Evolutionary conservation across 768 basidiomycete genomes (phyloP).

Genomic region (Favolaschia claudopus): DNA sequence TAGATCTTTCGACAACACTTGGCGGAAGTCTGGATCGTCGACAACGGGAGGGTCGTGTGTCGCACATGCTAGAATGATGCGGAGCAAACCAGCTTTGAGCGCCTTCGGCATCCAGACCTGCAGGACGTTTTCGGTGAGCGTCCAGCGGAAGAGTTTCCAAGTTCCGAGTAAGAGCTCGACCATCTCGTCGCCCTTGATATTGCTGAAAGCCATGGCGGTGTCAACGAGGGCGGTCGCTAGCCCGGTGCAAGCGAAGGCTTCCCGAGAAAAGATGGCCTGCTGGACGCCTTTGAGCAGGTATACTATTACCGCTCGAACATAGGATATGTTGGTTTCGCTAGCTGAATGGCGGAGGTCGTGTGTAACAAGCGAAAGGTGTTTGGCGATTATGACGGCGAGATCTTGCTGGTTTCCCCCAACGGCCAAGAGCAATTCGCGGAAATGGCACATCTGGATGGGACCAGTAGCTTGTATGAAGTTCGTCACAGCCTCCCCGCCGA

Average conservation of each 20-base stretch:
- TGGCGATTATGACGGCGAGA: not conserved
- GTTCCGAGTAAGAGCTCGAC: not conserved
- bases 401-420: not conserved
- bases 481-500: not conserved
- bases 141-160: constrained; percentile 2
- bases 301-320: not conserved
- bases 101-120: not conserved
- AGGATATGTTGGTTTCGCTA: not conserved
- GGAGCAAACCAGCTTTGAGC: not conserved
- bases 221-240: not conserved
- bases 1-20: not conserved
- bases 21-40: not conserved
- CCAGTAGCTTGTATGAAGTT: not conserved
- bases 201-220: not conserved
- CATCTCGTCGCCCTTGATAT: not conserved
- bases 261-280: not conserved
- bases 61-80: not conserved
- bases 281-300: not conserved
- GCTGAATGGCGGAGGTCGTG: not conserved
- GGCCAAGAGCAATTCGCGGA: not conserved
- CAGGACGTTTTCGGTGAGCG: not conserved
- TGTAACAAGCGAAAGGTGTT: not conserved
- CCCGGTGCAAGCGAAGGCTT: not conserved
- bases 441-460: not conserved
- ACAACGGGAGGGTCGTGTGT: not conserved